Percentiles rank a stretch among this genome's conserved stretches.
These are phyloP conservation scores for Backusella mclennaniae DNA, from an alignment of 192 early-diverging fungal species.

Conservation along the genomic window DNA sequence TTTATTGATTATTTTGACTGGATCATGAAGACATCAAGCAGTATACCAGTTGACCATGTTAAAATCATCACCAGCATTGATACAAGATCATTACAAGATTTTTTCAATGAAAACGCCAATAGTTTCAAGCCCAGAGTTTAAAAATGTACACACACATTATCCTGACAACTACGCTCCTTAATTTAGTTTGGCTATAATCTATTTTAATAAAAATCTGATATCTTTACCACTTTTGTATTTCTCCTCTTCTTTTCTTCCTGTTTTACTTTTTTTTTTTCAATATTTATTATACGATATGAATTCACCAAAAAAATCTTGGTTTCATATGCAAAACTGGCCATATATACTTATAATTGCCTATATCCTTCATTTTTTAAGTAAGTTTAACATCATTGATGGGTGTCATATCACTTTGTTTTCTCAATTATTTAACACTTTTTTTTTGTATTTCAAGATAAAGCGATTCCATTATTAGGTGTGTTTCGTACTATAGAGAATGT, in stretches of 20 bases:
- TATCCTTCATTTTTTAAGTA: neutral
- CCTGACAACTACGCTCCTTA: neutral
- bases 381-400: neutral
- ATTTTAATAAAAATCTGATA: neutral
- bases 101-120: slow-evolving; percentile 31
- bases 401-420: neutral
- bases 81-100: slow-evolving; percentile 18
- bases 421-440: neutral
- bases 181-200: neutral
- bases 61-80: slow-evolving; percentile 13
- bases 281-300: neutral
- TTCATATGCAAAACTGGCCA: slow-evolving; percentile 4
- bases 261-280: neutral
- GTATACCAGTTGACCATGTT: slow-evolving; percentile 25
- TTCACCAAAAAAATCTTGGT: slow-evolving; percentile 4
- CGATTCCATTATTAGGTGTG: neutral
- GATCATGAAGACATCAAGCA: slow-evolving; percentile 15
- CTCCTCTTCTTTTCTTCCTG: neutral
- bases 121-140: slow-evolving; percentile 33
- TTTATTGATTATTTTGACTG: slow-evolving; percentile 36
- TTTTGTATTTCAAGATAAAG: neutral
- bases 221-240: neutral
- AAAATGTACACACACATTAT: neutral
- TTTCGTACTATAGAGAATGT: neutral
- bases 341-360: neutral